These are phyloP conservation scores for Bipolaris victoriae DNA, from an alignment of 2,329 filamentous ascomycete genomes.

Conservation along the genomic window DNA sequence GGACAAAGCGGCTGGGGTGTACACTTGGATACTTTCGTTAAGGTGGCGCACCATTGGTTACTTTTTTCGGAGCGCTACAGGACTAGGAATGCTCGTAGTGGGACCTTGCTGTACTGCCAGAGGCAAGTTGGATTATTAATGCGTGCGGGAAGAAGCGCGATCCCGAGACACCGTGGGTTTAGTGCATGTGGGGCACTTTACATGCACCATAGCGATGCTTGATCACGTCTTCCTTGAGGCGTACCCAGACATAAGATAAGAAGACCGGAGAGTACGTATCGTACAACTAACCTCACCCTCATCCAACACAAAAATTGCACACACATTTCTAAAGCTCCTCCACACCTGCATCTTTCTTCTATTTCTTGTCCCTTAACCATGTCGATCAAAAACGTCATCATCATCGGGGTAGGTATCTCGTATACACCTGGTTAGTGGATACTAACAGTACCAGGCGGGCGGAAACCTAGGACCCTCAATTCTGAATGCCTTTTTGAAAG, in stretches of 20 bases:
- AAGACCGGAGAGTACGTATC: not conserved
- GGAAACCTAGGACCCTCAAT: slow-evolving; percentile 54
- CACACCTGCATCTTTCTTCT: not conserved
- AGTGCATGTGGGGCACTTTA: slow-evolving; percentile 14
- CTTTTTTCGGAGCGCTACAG: not conserved
- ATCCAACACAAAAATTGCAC: not conserved
- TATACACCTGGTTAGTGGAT: not conserved
- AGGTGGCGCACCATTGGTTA: not conserved
- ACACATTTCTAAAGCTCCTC: not conserved
- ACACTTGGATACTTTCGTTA: not conserved
- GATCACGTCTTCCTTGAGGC: slow-evolving; percentile 18
- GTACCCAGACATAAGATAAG: slow-evolving; percentile 12
- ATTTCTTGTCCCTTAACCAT: slow-evolving; percentile 23
- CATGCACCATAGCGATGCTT: slow-evolving; percentile 6
- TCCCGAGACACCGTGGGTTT: slow-evolving; percentile 8
- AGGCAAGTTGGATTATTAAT: slow-evolving; percentile 1
- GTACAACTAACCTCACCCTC: not conserved
- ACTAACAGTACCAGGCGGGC: slow-evolving; percentile 35
- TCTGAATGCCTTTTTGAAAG: slow-evolving; percentile 49
- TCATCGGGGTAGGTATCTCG: slow-evolving; percentile 49
- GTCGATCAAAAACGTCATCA: slow-evolving; percentile 53
- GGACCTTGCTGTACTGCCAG: not conserved
- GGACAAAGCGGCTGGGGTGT: not conserved
- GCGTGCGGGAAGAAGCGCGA: not conserved
- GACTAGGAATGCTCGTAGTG: not conserved